Evolutionary conservation across 2,329 filamentous ascomycete species (phyloP), one percentile per base, ranked within the genome.

Genomic region (Annulohypoxylon truncatum): DNA sequence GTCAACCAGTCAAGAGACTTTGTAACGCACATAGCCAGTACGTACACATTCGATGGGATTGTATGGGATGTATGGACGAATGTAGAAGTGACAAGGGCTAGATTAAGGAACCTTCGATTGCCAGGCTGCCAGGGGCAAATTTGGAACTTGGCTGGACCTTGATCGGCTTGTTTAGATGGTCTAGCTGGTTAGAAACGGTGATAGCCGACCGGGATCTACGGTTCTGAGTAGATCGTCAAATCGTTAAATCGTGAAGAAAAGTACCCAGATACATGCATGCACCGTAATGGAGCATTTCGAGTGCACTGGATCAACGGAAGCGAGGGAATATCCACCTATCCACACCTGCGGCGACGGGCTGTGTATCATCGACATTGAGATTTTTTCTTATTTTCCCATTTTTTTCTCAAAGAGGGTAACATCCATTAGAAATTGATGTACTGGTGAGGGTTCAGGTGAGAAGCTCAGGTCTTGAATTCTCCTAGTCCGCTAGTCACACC

Each of bases 201-300:
- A 62, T 64, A 68, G 64, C 67, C 67, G 67, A 61, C 59, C 64
- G 64, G 64, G 64, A 70, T 68, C 64, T 67, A 55, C 64, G 52
- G 47, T 51, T 50, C 31, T 58, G 58, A 61, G 64, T 60, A 64
- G 64, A 62, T 67, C 66, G 42, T 50, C 47, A 64, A 48, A 24
- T 67, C 66, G 42, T 50, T 42, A 64, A 48, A 24, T 46, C 22
- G 20, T 24, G 22, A 59, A 26, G 50, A 42, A 48, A 38, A 22
- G 47, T 64, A 54, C 61, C 31, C 31, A 42, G 38, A 46, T 64
- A 58, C 40, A 42, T 48, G 24, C 13, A 56, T 35, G 52, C 26
- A 40, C 13, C 15, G 31, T 28, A 26, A 50, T 48, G 53, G 28
- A 50, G 31, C 31, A 20, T 40, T 50, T 48, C 15, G 8, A 15